These are phyloP conservation scores for Cryptococcus deneoformans DNA, from an alignment of 1,284 basidiomycete genomes.

Conservation along the genomic window DNA sequence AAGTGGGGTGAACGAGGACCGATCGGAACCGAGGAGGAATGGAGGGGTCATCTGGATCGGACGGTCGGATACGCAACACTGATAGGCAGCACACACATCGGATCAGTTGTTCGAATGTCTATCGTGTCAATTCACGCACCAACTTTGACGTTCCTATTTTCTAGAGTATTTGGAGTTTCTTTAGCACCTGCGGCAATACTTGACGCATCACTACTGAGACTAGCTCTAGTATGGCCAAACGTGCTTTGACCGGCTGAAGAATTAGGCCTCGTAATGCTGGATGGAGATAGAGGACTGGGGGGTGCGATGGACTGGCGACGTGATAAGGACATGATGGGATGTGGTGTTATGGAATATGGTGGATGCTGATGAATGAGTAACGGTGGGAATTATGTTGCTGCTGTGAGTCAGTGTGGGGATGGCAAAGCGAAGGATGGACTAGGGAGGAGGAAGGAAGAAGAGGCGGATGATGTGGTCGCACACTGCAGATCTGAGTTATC, in stretches of 20 bases:
- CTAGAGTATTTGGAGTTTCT: constrained; percentile 8
- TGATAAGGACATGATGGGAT: neutral
- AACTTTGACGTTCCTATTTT: constrained; percentile 40
- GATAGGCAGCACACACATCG: constrained; percentile 10
- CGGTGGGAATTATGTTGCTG: no score
- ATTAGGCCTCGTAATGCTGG: constrained; percentile 27
- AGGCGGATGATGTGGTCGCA: no score
- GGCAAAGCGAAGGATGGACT: no score
- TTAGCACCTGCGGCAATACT: constrained; percentile 8
- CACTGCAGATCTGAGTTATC: no score
- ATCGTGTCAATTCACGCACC: constrained; percentile 25
- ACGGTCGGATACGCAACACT: constrained; percentile 92
- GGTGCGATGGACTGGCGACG: constrained; percentile 16
- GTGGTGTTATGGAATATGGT: neutral
- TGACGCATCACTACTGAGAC: constrained; percentile 9
- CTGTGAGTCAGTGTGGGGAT: no score
- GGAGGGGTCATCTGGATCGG: constrained; percentile 76
- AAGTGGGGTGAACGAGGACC: constrained; percentile 72
- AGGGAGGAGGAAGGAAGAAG: no score
- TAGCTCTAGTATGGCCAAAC: constrained; percentile 1
- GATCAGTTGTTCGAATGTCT: neutral
- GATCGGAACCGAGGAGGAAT: constrained; percentile 94
- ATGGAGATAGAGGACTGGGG: constrained; percentile 24
- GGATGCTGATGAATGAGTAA: neutral
- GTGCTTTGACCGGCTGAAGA: constrained; percentile 22